Conservation (phyloP, 805 yeast genomes). For the Wickerhamiella galacta region DNA sequence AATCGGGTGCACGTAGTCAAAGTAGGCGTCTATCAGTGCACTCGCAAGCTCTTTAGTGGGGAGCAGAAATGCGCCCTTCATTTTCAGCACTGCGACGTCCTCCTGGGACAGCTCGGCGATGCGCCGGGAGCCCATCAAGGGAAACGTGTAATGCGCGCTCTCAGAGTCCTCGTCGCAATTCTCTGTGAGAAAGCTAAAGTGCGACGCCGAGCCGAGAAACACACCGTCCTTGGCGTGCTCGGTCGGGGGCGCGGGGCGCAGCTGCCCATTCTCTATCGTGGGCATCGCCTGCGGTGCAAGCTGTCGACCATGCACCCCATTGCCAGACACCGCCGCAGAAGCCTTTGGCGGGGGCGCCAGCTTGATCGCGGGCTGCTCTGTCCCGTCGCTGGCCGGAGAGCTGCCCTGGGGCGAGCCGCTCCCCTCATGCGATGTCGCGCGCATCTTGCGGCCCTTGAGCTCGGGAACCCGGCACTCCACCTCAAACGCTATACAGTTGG, state of each 20-base stretch:
- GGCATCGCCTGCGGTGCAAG: too few relatives aligned
- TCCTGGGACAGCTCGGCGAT: conserved; percentile 18
- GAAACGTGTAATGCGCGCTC: background rate
- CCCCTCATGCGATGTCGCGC: too few relatives aligned
- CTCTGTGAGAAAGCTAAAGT: background rate
- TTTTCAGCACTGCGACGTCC: conserved; percentile 45
- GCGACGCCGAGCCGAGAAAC: conserved; percentile 5
- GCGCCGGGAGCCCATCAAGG: background rate
- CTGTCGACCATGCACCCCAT: too few relatives aligned
- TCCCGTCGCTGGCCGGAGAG: too few relatives aligned
- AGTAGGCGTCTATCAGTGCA: conserved; percentile 45
- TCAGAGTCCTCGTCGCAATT: background rate
- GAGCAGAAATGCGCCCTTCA: conserved; percentile 53
- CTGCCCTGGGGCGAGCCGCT: too few relatives aligned
- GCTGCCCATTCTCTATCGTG: too few relatives aligned
- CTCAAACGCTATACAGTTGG: conserved; percentile 57
- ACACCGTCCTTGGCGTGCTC: background rate
- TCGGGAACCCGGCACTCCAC: conserved; percentile 57
- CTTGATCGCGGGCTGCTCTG: too few relatives aligned
- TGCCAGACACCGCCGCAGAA: too few relatives aligned
- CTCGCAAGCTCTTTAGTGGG: conserved; percentile 45
- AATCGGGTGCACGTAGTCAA: conserved; percentile 46
- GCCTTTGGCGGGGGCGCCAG: too few relatives aligned
- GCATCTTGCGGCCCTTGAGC: conserved; percentile 20
- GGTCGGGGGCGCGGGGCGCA: too few relatives aligned